phyloP scores from a whole-genome alignment of 495 filamentous ascomycete species.

The Pyrenula aspistea region DNA sequence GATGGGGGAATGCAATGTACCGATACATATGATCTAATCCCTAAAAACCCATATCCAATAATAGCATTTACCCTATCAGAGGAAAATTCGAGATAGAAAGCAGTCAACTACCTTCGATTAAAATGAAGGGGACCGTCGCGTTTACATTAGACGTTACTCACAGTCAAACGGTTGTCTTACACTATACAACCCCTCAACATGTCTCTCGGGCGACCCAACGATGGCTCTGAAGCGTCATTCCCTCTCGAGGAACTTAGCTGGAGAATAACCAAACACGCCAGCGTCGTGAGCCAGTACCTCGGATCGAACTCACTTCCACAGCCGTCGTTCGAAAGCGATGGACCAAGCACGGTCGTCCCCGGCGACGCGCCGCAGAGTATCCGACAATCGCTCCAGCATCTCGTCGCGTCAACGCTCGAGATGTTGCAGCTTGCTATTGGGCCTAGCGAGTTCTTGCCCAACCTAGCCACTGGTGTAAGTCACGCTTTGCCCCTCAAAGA shows the following conservation, averaged over 20 bases:
- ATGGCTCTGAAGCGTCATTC: neutral
- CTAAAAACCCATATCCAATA: neutral
- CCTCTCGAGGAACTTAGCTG: neutral
- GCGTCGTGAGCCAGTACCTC: neutral
- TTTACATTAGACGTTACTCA: neutral
- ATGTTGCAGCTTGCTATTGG: constrained; percentile 10
- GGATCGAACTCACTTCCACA: neutral
- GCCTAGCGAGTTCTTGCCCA: constrained; percentile 13
- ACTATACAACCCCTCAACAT: neutral
- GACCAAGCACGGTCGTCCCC: neutral
- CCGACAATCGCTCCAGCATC: neutral
- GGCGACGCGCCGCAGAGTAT: neutral
- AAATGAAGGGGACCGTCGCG: neutral
- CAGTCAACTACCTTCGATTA: neutral
- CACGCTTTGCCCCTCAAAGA: neutral
- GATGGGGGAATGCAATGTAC: neutral
- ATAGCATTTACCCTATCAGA: neutral
- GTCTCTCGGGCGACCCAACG: neutral
- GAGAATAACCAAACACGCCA: neutral
- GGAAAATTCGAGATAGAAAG: neutral
- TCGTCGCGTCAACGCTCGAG: constrained; percentile 8
- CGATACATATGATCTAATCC: neutral
- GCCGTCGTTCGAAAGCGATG: neutral
- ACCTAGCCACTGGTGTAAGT: constrained; percentile 8
- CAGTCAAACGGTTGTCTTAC: neutral